A percentile compares a stretch with the other conserved stretches of the same genome.
Conservation (phyloP, 1,139 yeast species). For the Candida neerlandica region DNA sequence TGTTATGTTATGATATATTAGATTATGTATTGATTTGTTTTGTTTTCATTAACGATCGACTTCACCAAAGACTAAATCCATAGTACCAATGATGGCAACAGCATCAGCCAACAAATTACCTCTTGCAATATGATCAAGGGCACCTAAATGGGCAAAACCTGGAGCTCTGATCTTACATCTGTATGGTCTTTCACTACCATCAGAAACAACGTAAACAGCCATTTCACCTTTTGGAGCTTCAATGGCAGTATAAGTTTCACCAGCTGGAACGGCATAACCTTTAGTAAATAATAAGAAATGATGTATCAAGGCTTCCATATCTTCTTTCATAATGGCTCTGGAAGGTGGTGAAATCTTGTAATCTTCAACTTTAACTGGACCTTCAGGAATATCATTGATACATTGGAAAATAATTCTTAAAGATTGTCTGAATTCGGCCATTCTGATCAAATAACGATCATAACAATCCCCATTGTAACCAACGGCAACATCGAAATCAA, state of each 20-base stretch:
- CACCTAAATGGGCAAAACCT: slow-evolving; percentile 88
- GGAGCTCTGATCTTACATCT: slow-evolving; percentile 94
- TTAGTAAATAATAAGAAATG: slow-evolving; percentile 86
- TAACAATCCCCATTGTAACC: slow-evolving; percentile 90
- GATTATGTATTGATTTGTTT: too few relatives aligned
- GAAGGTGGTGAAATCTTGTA: slow-evolving; percentile 86
- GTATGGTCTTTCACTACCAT: slow-evolving; percentile 89
- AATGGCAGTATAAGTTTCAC: slow-evolving; percentile 89
- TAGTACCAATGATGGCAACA: slow-evolving; percentile 91
- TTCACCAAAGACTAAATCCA: slow-evolving; percentile 94
- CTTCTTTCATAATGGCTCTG: slow-evolving; percentile 81
- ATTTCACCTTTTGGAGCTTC: slow-evolving; percentile 97
- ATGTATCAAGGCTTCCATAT: slow-evolving; percentile 90
- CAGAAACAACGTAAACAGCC: slow-evolving; percentile 89
- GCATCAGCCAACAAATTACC: slow-evolving; percentile 91
- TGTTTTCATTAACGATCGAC: slow-evolving; percentile 65
- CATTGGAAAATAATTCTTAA: slow-evolving; percentile 88
- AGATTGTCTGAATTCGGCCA: slow-evolving; percentile 92
- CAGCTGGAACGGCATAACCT: slow-evolving; percentile 88
- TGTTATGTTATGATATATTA: too few relatives aligned
- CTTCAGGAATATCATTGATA: slow-evolving; percentile 89
- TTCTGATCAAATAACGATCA: slow-evolving; percentile 84
- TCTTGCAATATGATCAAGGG: slow-evolving; percentile 82
- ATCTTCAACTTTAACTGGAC: slow-evolving; percentile 91
- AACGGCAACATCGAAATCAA: slow-evolving; percentile 85